Base-by-base conservation (phyloP, 2,329 filamentous ascomycete species). In the Penicillium sp. region DNA sequence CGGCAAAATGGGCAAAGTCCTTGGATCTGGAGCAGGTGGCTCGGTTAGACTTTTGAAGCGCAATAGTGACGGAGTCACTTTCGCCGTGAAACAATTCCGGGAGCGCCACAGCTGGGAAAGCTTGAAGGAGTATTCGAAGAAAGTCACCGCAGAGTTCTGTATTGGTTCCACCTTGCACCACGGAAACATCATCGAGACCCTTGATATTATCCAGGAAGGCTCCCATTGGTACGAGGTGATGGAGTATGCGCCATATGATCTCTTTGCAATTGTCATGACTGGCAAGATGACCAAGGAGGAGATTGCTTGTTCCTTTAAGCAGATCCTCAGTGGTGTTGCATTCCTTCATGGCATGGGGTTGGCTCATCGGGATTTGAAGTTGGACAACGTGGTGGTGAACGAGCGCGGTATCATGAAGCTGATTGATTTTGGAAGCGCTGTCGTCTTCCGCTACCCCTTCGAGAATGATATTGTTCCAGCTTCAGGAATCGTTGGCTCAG, bases 251-350 rank as follows among this genome's bases (percentile, higher is more conserved):
- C 95, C 95, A 0, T 99, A 83, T 70, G 95, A 99, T 73, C 83
- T 99, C 29, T 99, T 99, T 72, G 95, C 95, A 13, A 96, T 96
- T 63, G 95, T 99, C 64, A 99, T 99, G 95, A 98, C 95, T 0
- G 95, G 95, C 35, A 96, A 92, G 77, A 99, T 99, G 95, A 86
- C 86, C 42, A 87, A 91, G 57, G 90, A 96, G 66, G 95, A 99
- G 74, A 85, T 98, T 58, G 88, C 87, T 3, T 99, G 95, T 75
- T 89, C 88, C 59, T 98, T 96, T 68, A 80, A 98, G 64, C 95
- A 99, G 74, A 97, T 99, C 61, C 78, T 99, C 55, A 96, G 90
- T 69, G 95, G 95, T 51, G 93, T 98, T 35, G 91, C 91, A 11
- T 99, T 97, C 74, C 79, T 99, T 59, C 95, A 99, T 75, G 90